Evolutionary conservation across 768 basidiomycete genomes (phyloP), one percentile per base, ranked within the genome.

Genomic region (Rossbeevera mucosa): DNA sequence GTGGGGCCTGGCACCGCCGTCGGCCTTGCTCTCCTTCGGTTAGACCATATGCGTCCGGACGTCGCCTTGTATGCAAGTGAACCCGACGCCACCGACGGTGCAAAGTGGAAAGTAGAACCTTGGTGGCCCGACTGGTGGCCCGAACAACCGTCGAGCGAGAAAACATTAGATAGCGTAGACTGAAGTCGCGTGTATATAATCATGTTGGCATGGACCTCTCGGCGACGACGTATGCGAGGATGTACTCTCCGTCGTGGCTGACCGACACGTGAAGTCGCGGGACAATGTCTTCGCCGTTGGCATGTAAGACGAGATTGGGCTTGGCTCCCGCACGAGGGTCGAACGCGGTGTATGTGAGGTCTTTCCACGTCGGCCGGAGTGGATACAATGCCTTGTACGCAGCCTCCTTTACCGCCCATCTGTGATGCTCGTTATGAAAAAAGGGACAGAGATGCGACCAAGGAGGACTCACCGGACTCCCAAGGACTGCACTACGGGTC

Each of bases 351-450:
- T 78, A 88, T 6, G 78, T 77, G 53, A 92, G 66, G 22, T 91
- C 81, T 61, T 89, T 88, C 91, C 91, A 93, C 7, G 79, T 80
- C 16, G 87, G 81, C 28, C 62, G 72, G 38, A 77, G 63, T 0
- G 90, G 90, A 64, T 81, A 90, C 53, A 91, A 62, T 0, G 91
- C 91, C 63, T 94, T 94, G 72, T 92, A 94, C 0, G 84, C 82
- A 0, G 91, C 88, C 68, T 94, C 91, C 59, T 94, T 94, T 18
- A 88, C 78, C 28, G 81, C 75, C 88, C 89, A 94, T 14, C 91
- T 93, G 52, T 20, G 18, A 54, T 46, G 16, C 6, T 11, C 31
- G 24, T 60, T 30, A 45, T 54, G 13, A 21, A 20, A 38, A 56
- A 18, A 21, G 22, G n/a, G 26, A n/a, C 18, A 13, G 28, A 14